Evolutionary conservation across 305 asterid genomes (phyloP).

Genomic region (Solanum hybrid): DNA sequence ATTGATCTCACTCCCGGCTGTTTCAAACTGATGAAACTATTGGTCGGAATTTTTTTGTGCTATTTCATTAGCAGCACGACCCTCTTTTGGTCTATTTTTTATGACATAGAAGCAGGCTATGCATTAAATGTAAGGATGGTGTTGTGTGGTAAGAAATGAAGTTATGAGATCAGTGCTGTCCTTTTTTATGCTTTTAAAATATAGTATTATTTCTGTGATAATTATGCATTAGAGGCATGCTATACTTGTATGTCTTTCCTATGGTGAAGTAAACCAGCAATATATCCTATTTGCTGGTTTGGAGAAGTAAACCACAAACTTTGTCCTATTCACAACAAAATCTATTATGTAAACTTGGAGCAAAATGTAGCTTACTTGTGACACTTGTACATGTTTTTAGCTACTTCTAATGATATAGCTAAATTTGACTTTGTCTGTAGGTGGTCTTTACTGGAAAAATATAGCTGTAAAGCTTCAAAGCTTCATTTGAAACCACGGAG

Average conservation of each 20-base stretch:
- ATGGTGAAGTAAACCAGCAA: not conserved
- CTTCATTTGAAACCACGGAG: conserved; percentile 98
- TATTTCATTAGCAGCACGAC: not conserved
- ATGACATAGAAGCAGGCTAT: not conserved
- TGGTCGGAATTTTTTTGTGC: not conserved
- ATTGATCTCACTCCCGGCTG: not conserved
- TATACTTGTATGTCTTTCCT: not conserved
- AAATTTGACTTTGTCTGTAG: conserved; percentile 24
- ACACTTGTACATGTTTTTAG: not conserved
- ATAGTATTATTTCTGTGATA: not conserved
- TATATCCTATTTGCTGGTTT: not conserved
- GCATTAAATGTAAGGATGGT: not conserved
- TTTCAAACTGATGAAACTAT: not conserved
- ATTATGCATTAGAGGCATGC: not conserved
- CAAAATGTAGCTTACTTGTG: not conserved
- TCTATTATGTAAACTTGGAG: not conserved
- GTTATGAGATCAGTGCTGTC: not conserved
- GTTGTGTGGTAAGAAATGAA: not conserved
- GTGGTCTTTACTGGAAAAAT: conserved; percentile 97
- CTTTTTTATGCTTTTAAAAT: not conserved
- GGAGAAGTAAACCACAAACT: not conserved
- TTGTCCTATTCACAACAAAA: not conserved
- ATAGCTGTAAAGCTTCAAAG: conserved; percentile 97
- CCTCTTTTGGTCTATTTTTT: not conserved
- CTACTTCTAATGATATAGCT: not conserved